A percentile compares a stretch with the other conserved stretches of the same genome.
Evolutionary conservation across 805 yeast genomes (phyloP).

Genomic region (Candida berthetii): DNA sequence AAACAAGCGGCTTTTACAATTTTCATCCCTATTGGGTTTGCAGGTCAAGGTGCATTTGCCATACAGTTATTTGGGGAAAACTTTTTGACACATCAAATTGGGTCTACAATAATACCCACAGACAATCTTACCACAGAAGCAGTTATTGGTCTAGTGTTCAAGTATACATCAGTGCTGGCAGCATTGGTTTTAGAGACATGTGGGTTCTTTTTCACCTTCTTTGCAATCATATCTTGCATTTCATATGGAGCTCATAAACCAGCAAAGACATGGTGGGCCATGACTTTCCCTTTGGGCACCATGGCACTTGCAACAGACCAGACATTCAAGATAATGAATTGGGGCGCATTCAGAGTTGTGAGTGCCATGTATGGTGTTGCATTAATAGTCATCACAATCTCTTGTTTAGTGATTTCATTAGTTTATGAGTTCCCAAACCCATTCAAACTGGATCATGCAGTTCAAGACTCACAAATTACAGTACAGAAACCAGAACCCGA

Average conservation of each 20-base stretch:
- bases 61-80: conserved; percentile 49
- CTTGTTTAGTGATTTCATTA: not conserved
- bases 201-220: conserved; percentile 52
- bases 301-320: conserved; percentile 57
- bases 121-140: conserved; percentile 1
- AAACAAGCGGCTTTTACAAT: conserved; percentile 51
- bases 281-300: conserved; percentile 89
- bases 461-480: not conserved
- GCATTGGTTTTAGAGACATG: conserved; percentile 43
- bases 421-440: not conserved
- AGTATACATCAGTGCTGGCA: conserved; percentile 28
- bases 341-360: conserved; percentile 55
- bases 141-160: conserved; percentile 23
- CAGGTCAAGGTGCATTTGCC: conserved; percentile 82
- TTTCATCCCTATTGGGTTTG: conserved; percentile 75
- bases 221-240: conserved; percentile 30
- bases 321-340: conserved; percentile 40
- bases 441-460: not conserved
- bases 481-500: not conserved
- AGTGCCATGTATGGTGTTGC: conserved; percentile 54
- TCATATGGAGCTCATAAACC: conserved; percentile 31
- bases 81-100: conserved; percentile 14
- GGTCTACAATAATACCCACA: conserved; percentile 3
- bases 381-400: conserved; percentile 32
- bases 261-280: conserved; percentile 66